These are phyloP conservation scores for Fraxinus platypoda DNA, from an alignment of 305 asterid species.

Conservation along the genomic window DNA sequence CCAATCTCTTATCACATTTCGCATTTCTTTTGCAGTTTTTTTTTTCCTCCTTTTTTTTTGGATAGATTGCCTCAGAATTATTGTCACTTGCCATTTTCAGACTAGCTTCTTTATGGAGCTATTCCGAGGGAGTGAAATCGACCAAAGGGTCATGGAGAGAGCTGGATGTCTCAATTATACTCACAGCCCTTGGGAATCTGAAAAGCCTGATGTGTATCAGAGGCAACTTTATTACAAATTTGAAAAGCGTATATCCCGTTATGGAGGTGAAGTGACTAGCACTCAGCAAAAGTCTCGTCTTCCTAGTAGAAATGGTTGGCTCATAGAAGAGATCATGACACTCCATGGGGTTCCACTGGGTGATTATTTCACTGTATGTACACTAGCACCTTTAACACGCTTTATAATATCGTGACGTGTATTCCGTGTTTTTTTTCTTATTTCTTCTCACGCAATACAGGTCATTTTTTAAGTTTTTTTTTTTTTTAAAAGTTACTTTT, in stretches of 20 bases:
- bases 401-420: not conserved
- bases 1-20: not conserved
- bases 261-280: conserved; percentile 93
- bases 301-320: conserved; percentile 67
- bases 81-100: conserved; percentile 40
- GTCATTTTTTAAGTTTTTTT: not conserved
- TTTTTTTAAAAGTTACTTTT: not conserved
- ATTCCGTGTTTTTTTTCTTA: not conserved
- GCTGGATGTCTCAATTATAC: conserved; percentile 84
- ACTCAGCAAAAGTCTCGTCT: conserved; percentile 83
- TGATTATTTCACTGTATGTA: conserved; percentile 82
- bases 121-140: conserved; percentile 79
- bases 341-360: conserved; percentile 95
- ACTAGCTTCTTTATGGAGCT: conserved; percentile 85
- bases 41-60: not conserved
- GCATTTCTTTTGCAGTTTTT: not conserved
- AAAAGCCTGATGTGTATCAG: conserved; percentile 75
- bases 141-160: conserved; percentile 80
- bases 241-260: conserved; percentile 73
- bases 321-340: conserved; percentile 93
- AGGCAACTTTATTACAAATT: conserved; percentile 88
- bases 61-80: not conserved
- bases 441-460: not conserved
- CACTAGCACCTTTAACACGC: not conserved
- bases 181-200: conserved; percentile 89